These are phyloP conservation scores for Dictyostelium purpureum DNA, from an alignment of 78 protist genomes.

Conservation along the genomic window DNA sequence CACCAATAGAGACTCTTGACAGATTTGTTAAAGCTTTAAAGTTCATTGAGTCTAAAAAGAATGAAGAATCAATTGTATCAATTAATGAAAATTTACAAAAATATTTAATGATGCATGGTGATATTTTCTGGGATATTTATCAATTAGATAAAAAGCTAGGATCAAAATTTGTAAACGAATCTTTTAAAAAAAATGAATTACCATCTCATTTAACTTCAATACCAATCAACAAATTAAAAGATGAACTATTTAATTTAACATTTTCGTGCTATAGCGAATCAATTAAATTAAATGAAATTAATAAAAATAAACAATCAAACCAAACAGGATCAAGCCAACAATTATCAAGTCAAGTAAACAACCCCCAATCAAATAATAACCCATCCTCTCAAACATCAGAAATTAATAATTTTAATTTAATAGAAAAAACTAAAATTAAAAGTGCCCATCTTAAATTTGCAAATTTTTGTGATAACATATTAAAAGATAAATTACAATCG, in stretches of 20 bases:
- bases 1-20: slow-evolving; percentile 46
- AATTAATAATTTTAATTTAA: not conserved
- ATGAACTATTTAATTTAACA: slow-evolving; percentile 40
- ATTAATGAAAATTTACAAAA: slow-evolving; percentile 5
- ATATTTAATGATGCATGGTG: slow-evolving; percentile 69
- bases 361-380: not conserved
- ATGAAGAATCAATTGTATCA: slow-evolving; percentile 50
- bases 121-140: slow-evolving; percentile 58
- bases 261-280: slow-evolving; percentile 43
- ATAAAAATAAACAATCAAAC: not conserved
- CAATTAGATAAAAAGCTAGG: slow-evolving; percentile 58
- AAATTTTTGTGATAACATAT: slow-evolving; percentile 64
- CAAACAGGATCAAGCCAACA: not conserved
- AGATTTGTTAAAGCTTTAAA: slow-evolving; percentile 78
- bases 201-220: not conserved
- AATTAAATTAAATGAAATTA: slow-evolving; percentile 6
- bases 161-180: not conserved
- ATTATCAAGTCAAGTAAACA: not conserved
- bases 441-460: slow-evolving; percentile 75
- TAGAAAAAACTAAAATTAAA: slow-evolving; percentile 1
- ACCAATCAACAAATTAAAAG: not conserved
- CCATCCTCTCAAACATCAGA: not conserved
- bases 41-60: slow-evolving; percentile 63
- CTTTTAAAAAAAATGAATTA: slow-evolving; percentile 41
- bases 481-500: slow-evolving; percentile 41